Base-by-base conservation (phyloP, 1,284 basidiomycete genomes). In the Tremellales sp. region DNA sequence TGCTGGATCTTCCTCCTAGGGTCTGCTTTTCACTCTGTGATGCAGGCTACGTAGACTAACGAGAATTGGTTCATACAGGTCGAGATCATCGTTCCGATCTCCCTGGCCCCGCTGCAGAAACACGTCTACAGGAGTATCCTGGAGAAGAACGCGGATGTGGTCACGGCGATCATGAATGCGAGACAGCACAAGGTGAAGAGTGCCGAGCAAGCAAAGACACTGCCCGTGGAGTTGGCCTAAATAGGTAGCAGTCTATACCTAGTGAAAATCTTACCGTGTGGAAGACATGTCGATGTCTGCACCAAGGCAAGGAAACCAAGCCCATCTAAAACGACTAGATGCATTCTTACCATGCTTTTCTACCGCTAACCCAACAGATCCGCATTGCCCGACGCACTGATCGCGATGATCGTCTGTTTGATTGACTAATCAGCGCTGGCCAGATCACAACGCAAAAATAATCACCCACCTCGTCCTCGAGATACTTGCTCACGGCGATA, bases 401-500 rank as follows among this genome's bases (percentile, higher is more conserved):
- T 76, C 14, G 90, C 90, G 51, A 94, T 68, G 45, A 68, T 66
- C 14, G 63, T 71, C 56, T 61, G 35, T 42, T 31, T n/a, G n/a
- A n/a, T n/a, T n/a, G n/a, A n/a, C n/a, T 26, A 25, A 5, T 37
- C 25, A 19, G 22, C 16, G 12, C 16, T 3, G 13, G 9, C 16
- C 14, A 18, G 6, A 43, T 16, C 25, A 21, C 21, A 49, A 5
- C 13, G 21, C 19, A 7, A 48, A 40, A 19, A 13, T 16, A 6
- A n/a, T 1, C 9, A 54, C 61, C 57, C 47, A 67, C 63, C 76
- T 93, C 90, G 65, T 93, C 90, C 70, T 94, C 90, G 65, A 94
- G 73, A 73, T 93, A 94, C 74, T 93, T 93, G 38, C 88, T 89
- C 51, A 93, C 89, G 4, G 90, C 87, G 54, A 93, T 92, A 71